Conservation (phyloP, 345 rosid species). For the Populus deltoides region DNA sequence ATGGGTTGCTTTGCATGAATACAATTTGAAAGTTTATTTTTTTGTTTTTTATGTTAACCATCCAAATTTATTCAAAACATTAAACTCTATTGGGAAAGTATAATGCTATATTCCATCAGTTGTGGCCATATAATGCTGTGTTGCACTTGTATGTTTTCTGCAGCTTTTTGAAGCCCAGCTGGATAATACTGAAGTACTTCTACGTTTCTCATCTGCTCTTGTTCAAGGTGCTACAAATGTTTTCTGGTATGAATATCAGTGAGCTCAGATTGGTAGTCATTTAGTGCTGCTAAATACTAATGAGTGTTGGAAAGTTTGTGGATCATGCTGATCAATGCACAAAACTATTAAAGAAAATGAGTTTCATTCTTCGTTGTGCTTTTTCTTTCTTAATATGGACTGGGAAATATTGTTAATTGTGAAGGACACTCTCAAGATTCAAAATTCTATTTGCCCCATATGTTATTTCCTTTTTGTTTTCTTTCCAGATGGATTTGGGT, state of each 20-base stretch:
- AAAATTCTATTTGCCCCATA: neutral
- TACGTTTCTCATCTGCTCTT: slow-evolving; percentile 95
- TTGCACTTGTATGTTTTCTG: slow-evolving; percentile 14
- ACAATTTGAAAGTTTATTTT: neutral
- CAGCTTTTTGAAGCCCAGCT: slow-evolving; percentile 86
- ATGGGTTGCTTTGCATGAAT: neutral
- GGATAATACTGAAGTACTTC: slow-evolving; percentile 64
- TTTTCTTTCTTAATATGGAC: neutral
- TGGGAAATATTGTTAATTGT: neutral
- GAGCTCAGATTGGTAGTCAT: slow-evolving; percentile 10
- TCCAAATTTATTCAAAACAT: neutral
- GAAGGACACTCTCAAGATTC: neutral
- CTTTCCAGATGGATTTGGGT: neutral
- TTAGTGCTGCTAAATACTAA: neutral
- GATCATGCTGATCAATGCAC: neutral
- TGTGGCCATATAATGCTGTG: neutral
- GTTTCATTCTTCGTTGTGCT: neutral
- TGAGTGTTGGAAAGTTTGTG: neutral
- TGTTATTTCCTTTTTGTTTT: neutral
- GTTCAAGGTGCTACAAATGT: slow-evolving; percentile 97
- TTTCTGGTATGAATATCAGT: slow-evolving; percentile 66
- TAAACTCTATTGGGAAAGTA: neutral
- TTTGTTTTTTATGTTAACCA: neutral
- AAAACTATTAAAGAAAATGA: neutral
- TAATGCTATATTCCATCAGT: neutral